phyloP scores from a whole-genome alignment of 352 stramenopile genomes.

The Chrysophaeum taylorii region DNA sequence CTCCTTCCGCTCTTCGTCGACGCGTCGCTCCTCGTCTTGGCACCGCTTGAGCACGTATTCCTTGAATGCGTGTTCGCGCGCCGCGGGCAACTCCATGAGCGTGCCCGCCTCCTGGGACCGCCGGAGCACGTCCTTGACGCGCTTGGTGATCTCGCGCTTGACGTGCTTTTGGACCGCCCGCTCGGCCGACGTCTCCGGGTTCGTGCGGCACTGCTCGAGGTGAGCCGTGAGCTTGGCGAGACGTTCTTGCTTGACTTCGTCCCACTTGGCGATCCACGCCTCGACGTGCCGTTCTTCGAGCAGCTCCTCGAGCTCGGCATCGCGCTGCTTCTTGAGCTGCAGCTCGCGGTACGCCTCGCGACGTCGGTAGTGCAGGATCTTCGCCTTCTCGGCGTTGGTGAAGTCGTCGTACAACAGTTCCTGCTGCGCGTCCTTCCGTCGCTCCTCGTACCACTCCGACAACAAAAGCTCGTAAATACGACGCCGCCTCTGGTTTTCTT shows the following conservation, averaged over 20 bases:
- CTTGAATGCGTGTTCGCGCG: background rate
- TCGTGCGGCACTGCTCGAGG: background rate
- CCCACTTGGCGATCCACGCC: constrained; percentile 1
- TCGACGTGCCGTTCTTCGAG: background rate
- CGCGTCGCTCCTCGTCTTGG: background rate
- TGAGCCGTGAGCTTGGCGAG: background rate
- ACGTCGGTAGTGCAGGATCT: background rate
- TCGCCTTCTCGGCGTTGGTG: background rate
- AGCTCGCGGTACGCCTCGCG: background rate
- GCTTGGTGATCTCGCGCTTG: background rate
- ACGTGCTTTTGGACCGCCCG: background rate
- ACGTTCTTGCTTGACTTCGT: background rate
- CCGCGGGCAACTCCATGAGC: background rate
- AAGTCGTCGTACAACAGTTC: background rate
- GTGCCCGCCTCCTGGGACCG: background rate
- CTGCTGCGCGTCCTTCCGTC: background rate
- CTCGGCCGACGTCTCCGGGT: background rate
- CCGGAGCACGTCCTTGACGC: background rate
- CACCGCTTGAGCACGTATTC: background rate
- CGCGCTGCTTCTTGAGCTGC: background rate
- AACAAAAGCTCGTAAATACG: background rate
- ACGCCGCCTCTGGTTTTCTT: background rate
- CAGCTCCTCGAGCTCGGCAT: background rate
- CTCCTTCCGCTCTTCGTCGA: background rate
- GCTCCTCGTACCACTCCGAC: background rate